Base-by-base conservation (phyloP, 2,329 filamentous ascomycete species). In the Pseudogymnoascus sp. region DNA sequence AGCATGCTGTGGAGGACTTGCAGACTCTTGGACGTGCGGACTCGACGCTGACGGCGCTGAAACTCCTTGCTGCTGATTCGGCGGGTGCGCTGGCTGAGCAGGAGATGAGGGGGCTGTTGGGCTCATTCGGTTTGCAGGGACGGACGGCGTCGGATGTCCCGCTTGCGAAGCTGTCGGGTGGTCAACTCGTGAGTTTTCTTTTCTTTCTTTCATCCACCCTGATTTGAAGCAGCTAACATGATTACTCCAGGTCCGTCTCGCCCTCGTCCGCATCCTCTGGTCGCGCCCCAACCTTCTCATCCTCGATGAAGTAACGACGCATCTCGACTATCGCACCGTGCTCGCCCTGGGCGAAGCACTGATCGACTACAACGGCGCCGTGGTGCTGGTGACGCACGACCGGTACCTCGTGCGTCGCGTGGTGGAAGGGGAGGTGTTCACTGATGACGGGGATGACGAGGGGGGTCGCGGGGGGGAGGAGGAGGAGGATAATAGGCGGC, bases 231-330 rank as follows among this genome's bases (percentile, higher is more conserved):
- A 29, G 76, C 47, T 56, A 13, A 56, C 7, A 31, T 31, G 93
- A 19, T 19, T 13, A 4, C 3, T 33, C 8, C 2, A 56, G 47
- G 47, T 56, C 47, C 72, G 91, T 91, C 87, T 91, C 24, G 95
- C 90, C 6, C 93, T 97, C 69, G 93, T 91, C 1, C 90, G 90
- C 70, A 89, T 92, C 70, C 93, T 96, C 87, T 96, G 92, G 92
- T 96, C 96, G 80, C 96, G 96, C 81, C 95, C 95, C 0, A 95
- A 99, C 78, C 78, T 99, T 71, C 85, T 99, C 64, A 92, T 97
- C 29, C 87, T 97, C 14, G 93, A 97, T 83, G 93, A 97, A 79
- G 93, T 95, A 61, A 97, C 95, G 73, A 99, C 91, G 0, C 91
- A 96, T 77, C 79, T 96, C 42, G 91, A 96, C 72, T 90, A 89